These are phyloP conservation scores for Plasmodium gallinaceum DNA, from an alignment of 169 alveolate species.

Conservation along the genomic window DNA sequence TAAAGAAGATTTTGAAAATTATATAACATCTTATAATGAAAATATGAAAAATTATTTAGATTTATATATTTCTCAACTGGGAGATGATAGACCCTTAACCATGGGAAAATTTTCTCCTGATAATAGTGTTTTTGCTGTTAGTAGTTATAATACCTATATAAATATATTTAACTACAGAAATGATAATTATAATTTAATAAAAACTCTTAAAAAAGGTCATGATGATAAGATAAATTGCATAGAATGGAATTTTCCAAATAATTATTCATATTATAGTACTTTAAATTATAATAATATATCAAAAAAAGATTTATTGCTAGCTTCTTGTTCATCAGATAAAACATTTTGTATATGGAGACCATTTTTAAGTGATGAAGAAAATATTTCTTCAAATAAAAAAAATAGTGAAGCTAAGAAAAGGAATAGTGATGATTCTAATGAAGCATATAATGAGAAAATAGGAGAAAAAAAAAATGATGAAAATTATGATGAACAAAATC, in stretches of 20 bases:
- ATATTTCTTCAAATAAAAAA: neutral
- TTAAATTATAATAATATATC: constrained; percentile 41
- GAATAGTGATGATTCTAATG: neutral
- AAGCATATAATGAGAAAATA: neutral
- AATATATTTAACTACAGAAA: constrained; percentile 77
- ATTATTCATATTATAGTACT: constrained; percentile 78
- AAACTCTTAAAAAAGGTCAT: constrained; percentile 78
- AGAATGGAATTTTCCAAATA: constrained; percentile 83
- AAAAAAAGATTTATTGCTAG: constrained; percentile 78
- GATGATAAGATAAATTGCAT: constrained; percentile 84
- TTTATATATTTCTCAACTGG: constrained; percentile 82
- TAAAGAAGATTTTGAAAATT: constrained; percentile 82
- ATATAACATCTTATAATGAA: constrained; percentile 79
- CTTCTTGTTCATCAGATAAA: constrained; percentile 85
- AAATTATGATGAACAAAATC: constrained; percentile 3
- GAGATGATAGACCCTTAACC: constrained; percentile 86
- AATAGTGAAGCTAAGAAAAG: neutral
- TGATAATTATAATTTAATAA: constrained; percentile 74
- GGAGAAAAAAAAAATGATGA: neutral
- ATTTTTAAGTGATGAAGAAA: constrained; percentile 53
- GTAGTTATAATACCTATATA: constrained; percentile 74
- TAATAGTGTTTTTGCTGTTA: constrained; percentile 79
- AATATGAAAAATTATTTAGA: constrained; percentile 78
- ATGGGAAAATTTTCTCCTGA: constrained; percentile 86
- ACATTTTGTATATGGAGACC: constrained; percentile 84